Evolutionary conservation across 192 early-diverging fungal genomes (phyloP).

Genomic region (Podila epicladia): DNA sequence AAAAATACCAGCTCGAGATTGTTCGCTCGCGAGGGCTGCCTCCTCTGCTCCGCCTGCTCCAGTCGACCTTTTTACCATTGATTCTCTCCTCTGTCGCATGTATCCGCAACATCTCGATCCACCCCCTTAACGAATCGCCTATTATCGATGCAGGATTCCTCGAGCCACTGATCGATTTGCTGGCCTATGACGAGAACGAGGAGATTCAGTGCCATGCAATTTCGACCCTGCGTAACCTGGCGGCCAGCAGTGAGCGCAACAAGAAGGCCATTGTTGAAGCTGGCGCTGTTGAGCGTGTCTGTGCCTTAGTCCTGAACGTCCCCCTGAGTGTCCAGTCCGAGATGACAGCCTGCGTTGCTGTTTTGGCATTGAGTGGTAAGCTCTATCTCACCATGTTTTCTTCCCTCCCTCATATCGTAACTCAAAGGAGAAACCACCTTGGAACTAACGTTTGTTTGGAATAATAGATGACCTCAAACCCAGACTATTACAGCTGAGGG

Average conservation of each 20-base stretch:
- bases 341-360: conserved; percentile 86
- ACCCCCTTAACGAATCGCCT: conserved; percentile 84
- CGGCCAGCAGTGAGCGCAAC: conserved; percentile 80
- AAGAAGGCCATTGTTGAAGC: conserved; percentile 78
- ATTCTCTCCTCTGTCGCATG: conserved; percentile 88
- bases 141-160: conserved; percentile 85
- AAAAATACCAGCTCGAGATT: conserved; percentile 88
- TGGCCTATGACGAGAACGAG: conserved; percentile 75
- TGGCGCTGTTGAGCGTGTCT: conserved; percentile 81
- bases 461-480: conserved; percentile 72
- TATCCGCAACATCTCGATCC: conserved; percentile 91
- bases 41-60: conserved; percentile 75
- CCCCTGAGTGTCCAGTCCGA: conserved; percentile 76
- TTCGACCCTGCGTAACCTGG: conserved; percentile 84
- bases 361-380: conserved; percentile 75
- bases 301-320: conserved; percentile 61
- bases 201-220: conserved; percentile 91
- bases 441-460: not conserved
- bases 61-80: conserved; percentile 79
- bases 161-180: conserved; percentile 68
- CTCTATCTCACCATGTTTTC: not conserved
- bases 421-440: not conserved
- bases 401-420: not conserved
- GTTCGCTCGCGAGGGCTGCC: conserved; percentile 79
- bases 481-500: conserved; percentile 65